Base-by-base conservation (phyloP, 441 rosid species). In the Adansonia rubrostipa region DNA sequence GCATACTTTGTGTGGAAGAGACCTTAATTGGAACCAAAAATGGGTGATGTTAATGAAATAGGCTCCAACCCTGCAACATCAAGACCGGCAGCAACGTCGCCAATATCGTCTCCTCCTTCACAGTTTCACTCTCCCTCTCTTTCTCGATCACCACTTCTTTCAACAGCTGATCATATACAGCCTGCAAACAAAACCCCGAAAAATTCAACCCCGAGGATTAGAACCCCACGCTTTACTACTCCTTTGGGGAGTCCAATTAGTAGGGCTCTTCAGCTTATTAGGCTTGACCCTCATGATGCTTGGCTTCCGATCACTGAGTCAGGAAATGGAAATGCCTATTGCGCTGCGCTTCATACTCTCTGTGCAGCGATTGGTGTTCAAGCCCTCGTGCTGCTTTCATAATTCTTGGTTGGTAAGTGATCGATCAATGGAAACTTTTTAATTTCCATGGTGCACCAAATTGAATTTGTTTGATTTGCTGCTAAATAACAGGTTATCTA, bases 251-350 rank as follows among this genome's bases (percentile, higher is more conserved):
- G 89, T 63, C 93, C 93, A 0, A 53, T 91, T 2, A 83, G 88
- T 22, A 84, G 76, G 81, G 92, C 87, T 62, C 88, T 91, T 9
- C 72, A 81, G 0, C 85, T 89, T n/a, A 91, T 92, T 0, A 88
- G 78, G 87, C 93, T 91, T 11, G 90, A 89, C 66, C 92, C 91
- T 13, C 84, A 82, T 13, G 93, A 91, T 42, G 96, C 93, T 10
- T 91, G 96, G 96, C 96, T 91, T 48, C 91, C 93, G 0, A 90
- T 91, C 77, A 91, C 93, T 0, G 91, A 91, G 78, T 91, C 93
- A 0, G 75, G 93, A 53, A 91, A 91, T 60, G 95, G 93, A 14
- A 91, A 91, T 50, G 85, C 89, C 1, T 85, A 71, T 75, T 89
- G 90, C 66, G 91, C 95, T 1, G 93, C 90, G 51, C 90, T 91